phyloP scores from a whole-genome alignment of 108 stramenopile species.

The Thalassiosira profunda region DNA sequence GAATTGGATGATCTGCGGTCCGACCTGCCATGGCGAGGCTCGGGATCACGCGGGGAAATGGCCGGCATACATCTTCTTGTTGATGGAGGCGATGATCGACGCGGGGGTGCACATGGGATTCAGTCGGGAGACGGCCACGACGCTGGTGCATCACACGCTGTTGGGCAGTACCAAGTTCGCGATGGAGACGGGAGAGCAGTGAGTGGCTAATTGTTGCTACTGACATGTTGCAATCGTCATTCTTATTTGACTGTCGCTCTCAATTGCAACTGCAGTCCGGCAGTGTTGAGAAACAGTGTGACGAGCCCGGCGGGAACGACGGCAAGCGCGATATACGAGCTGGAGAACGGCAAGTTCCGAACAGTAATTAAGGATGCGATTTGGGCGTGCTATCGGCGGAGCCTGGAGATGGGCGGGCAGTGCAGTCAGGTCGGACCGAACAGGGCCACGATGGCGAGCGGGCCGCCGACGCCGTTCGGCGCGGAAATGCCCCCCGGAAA shows the following conservation, averaged over 20 bases:
- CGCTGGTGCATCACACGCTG: slow-evolving; percentile 78
- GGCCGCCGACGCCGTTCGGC: neutral
- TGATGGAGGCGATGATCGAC: slow-evolving; percentile 95
- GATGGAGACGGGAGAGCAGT: slow-evolving; percentile 86
- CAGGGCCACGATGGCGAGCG: neutral
- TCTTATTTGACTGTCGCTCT: too few relatives aligned
- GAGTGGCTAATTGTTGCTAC: slow-evolving; percentile 26
- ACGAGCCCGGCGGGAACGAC: slow-evolving; percentile 97
- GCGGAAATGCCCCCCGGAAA: slow-evolving; percentile 1
- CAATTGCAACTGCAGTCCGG: too few relatives aligned
- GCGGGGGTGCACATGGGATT: slow-evolving; percentile 97
- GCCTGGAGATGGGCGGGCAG: slow-evolving; percentile 81
- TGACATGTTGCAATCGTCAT: too few relatives aligned
- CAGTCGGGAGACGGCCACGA: slow-evolving; percentile 76
- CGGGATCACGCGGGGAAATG: too few relatives aligned
- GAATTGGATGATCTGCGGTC: too few relatives aligned
- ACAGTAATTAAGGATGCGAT: slow-evolving; percentile 92
- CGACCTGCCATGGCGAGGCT: too few relatives aligned
- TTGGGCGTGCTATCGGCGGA: slow-evolving; percentile 89
- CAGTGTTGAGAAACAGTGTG: slow-evolving; percentile 84
- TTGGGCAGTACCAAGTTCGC: slow-evolving; percentile 88
- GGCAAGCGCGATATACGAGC: slow-evolving; percentile 90
- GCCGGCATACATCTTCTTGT: slow-evolving; percentile 93
- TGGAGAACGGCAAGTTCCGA: slow-evolving; percentile 93
- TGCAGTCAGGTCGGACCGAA: slow-evolving; percentile 33